These are phyloP conservation scores for Cyberlindnera petersonii DNA, from an alignment of 805 yeast genomes.

Conservation along the genomic window DNA sequence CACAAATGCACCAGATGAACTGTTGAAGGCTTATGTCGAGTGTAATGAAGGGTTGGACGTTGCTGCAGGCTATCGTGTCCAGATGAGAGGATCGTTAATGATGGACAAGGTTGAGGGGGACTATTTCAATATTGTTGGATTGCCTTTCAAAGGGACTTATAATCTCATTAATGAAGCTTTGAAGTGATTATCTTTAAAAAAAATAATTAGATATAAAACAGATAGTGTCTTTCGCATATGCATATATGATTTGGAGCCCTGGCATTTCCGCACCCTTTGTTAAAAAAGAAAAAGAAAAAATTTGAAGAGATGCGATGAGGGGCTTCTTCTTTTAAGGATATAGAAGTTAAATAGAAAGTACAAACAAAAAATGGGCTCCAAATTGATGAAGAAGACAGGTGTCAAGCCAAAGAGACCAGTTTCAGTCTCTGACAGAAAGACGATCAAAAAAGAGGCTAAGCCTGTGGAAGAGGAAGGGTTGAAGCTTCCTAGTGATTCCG, in stretches of 20 bases:
- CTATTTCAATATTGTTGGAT: constrained; percentile 80
- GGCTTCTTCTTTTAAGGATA: too few relatives aligned
- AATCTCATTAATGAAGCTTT: constrained; percentile 33
- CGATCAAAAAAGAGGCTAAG: constrained; percentile 4
- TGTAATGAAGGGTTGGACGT: constrained; percentile 74
- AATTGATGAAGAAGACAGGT: constrained; percentile 18
- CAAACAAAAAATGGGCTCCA: constrained; percentile 21
- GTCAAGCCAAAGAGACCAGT: constrained; percentile 21
- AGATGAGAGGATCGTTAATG: constrained; percentile 65
- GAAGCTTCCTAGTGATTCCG: constrained; percentile 29
- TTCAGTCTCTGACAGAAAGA: constrained; percentile 8
- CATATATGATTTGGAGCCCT: too few relatives aligned
- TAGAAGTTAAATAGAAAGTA: too few relatives aligned
- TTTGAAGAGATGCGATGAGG: too few relatives aligned
- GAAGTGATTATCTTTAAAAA: neutral
- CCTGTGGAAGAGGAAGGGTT: constrained; percentile 25
- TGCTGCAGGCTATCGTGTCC: constrained; percentile 92
- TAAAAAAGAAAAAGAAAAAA: too few relatives aligned
- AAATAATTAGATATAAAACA: neutral
- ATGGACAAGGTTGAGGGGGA: constrained; percentile 71
- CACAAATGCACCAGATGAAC: constrained; percentile 44
- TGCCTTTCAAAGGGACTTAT: constrained; percentile 65
- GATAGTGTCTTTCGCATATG: too few relatives aligned
- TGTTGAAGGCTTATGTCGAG: constrained; percentile 58
- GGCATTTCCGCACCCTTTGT: too few relatives aligned